Evolutionary conservation across 192 early-diverging fungal species (phyloP).

Genomic region (Oehlia diaphana): DNA sequence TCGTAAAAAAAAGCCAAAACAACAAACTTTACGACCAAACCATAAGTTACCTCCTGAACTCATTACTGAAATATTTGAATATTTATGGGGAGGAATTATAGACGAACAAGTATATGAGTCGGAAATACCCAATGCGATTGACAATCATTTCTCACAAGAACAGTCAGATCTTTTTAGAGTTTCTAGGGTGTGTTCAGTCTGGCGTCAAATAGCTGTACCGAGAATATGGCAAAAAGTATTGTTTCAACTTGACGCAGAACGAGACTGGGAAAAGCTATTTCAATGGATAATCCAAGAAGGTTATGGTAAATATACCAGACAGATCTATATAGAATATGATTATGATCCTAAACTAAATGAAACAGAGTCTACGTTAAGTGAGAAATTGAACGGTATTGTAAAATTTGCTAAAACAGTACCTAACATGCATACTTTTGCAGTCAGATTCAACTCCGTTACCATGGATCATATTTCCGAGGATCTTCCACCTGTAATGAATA

Average conservation of each 20-base stretch:
- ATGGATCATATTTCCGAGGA: neutral
- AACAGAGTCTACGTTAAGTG: neutral
- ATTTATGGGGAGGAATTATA: conserved; percentile 4
- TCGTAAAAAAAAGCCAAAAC: conserved; percentile 10
- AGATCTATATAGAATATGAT: conserved; percentile 8
- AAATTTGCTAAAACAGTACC: conserved; percentile 1
- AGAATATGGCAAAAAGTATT: conserved; percentile 15
- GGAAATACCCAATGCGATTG: conserved; percentile 6
- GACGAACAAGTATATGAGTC: conserved; percentile 2
- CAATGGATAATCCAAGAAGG: conserved; percentile 1
- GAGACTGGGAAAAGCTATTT: conserved; percentile 4
- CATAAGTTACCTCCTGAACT: conserved; percentile 20
- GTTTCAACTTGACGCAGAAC: conserved; percentile 5
- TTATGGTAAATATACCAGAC: conserved; percentile 8
- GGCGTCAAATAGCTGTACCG: conserved; percentile 12
- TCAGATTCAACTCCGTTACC: conserved; percentile 4
- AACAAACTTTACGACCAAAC: conserved; percentile 7
- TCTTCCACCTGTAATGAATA: conserved; percentile 17
- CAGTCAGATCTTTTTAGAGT: neutral
- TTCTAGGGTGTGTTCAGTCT: conserved; percentile 3
- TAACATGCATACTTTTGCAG: neutral
- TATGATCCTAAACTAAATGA: conserved; percentile 19
- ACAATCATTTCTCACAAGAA: neutral
- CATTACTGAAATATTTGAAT: conserved; percentile 16
- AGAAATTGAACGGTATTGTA: conserved; percentile 14